Base-by-base conservation (phyloP, 1,284 basidiomycete genomes). In the Cystobasidium slooffiae region DNA sequence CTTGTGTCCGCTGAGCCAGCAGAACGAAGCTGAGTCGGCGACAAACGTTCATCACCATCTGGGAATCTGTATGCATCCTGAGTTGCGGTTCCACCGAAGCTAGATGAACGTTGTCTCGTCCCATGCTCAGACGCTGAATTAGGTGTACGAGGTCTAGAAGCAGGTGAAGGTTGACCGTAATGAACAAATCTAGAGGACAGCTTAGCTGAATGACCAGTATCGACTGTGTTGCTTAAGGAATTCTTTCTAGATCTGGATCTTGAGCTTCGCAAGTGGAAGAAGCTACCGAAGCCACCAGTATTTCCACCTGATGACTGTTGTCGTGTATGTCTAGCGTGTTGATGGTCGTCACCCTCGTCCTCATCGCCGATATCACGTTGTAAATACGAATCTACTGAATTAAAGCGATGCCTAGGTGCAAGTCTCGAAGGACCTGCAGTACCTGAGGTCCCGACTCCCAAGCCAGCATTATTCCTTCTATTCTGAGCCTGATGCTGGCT, bases 381-480 rank as follows among this genome's bases (percentile, higher is more conserved):
- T 18, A 72, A 9, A 51, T 64, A 72, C 31, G 69, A 63, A 41
- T 72, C 69, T 1, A 55, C 69, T 3, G 69, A 72, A n/a, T 59
- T 43, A 41, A 59, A 72, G 6, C 69, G 46, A 18, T 61, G 58
- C 46, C 69, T 18, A 31, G 43, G 9, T 4, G 16, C 49, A 22
- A 61, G 59, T 16, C 49, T 24, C 2, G 24, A 14, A 6, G 39
- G 39, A 41, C 37, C 18, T 14, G 37, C 39, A n/a, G 37, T 41
- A n/a, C 12, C 39, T 5, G 18, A 39, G 5, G 55, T 59, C 14
- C 12, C 39, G 18, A 72, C 22, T 18, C 44, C 44, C 39, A 63
- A 16, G 2, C 44, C 51, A 37, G 58, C 49, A 58, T 56, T 58
- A 31, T 31, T 31, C 31, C 31, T 31, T 31, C 31, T 31, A 31